Conservation (phyloP, 768 basidiomycete species). For the Amanita pallidorosea region DNA sequence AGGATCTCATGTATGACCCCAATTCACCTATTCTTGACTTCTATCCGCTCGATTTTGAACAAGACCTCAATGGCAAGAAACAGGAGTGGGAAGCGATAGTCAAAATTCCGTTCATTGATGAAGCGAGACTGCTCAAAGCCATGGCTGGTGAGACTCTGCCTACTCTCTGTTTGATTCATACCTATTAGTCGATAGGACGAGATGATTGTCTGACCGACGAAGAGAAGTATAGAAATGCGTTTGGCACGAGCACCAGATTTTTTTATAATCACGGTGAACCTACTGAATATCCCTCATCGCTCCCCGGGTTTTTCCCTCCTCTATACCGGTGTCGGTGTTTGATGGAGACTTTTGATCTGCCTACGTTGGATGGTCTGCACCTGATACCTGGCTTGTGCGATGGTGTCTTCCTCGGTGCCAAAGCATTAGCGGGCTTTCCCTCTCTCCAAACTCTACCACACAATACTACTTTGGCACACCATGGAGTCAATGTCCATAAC, state of each 20-base stretch:
- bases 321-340: conserved; percentile 69
- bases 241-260: conserved; percentile 77
- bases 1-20: conserved; percentile 85
- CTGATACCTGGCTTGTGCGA: conserved; percentile 81
- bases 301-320: conserved; percentile 92
- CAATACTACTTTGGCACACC: conserved; percentile 64
- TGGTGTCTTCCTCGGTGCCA: conserved; percentile 76
- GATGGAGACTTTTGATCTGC: conserved; percentile 80
- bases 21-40: conserved; percentile 89
- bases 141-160: conserved; percentile 55
- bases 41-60: conserved; percentile 86
- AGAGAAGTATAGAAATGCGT: conserved; percentile 66
- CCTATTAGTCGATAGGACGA: conserved; percentile 38
- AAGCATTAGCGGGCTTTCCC: conserved; percentile 92
- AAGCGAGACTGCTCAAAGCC: conserved; percentile 62
- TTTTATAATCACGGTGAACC: conserved; percentile 52
- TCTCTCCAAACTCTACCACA: conserved; percentile 86
- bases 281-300: conserved; percentile 76
- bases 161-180: neutral
- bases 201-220: conserved; percentile 69
- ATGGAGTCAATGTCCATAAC: conserved; percentile 91
- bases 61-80: conserved; percentile 96
- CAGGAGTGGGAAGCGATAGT: conserved; percentile 98
- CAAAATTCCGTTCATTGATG: conserved; percentile 96
- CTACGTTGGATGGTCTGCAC: conserved; percentile 77